Conservation (phyloP, 2,329 filamentous ascomycete genomes). For the Pseudofabraea citricarpa region DNA sequence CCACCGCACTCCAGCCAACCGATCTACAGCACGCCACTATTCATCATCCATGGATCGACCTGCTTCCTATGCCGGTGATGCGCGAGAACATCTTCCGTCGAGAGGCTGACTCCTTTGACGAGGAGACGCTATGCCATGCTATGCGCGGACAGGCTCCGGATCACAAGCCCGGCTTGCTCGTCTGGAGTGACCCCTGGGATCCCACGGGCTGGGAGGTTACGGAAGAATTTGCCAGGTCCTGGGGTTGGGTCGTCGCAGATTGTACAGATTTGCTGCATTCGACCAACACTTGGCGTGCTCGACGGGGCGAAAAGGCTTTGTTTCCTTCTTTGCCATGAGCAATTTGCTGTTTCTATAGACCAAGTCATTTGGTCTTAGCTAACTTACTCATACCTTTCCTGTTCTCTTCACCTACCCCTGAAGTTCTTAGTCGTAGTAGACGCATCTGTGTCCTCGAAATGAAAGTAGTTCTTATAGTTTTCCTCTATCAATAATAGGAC, state of each 20-base stretch:
- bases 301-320: no score
- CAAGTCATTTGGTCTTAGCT: no score
- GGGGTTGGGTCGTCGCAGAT: slow-evolving; percentile 33
- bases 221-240: slow-evolving; percentile 37
- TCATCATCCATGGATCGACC: slow-evolving; percentile 27
- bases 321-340: no score
- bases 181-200: slow-evolving; percentile 44
- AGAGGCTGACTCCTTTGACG: no score
- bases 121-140: background rate
- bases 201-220: slow-evolving; percentile 40
- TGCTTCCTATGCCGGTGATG: slow-evolving; percentile 20
- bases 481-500: no score
- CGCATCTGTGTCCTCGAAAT: no score
- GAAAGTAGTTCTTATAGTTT: no score
- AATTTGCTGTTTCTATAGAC: no score
- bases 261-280: slow-evolving; percentile 32
- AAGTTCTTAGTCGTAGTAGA: no score
- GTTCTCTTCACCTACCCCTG: no score
- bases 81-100: slow-evolving; percentile 27
- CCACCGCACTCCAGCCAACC: slow-evolving; percentile 14
- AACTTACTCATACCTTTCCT: no score
- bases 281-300: slow-evolving; percentile 32
- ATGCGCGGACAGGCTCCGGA: background rate
- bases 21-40: slow-evolving; percentile 18
- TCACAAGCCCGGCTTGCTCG: slow-evolving; percentile 30